Percentiles rank a stretch among this genome's conserved stretches.
Evolutionary conservation across 192 early-diverging fungal genomes (phyloP).

Genomic region (Neocallimastix lanati): DNA sequence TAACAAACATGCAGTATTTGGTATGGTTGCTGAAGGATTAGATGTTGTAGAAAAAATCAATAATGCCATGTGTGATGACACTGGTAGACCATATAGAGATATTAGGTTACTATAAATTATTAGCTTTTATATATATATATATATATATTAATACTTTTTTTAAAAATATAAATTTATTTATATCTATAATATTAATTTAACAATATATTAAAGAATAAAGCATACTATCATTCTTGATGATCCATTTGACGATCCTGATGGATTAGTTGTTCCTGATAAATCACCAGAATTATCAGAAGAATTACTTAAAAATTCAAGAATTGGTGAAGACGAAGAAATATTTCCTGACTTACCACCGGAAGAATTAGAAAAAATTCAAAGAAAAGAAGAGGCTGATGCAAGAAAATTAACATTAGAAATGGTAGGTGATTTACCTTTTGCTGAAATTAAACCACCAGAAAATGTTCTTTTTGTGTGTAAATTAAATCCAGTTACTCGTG

Average conservation of each 20-base stretch:
- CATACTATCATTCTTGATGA: slow-evolving; percentile 87
- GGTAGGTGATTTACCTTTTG: slow-evolving; percentile 91
- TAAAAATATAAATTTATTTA: too few species aligned
- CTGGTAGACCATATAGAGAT: slow-evolving; percentile 60
- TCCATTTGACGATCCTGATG: slow-evolving; percentile 69
- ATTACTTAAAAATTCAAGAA: slow-evolving; percentile 47
- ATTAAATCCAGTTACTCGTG: slow-evolving; percentile 70
- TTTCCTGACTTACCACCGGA: slow-evolving; percentile 17
- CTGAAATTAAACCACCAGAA: slow-evolving; percentile 91
- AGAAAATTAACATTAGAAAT: slow-evolving; percentile 90
- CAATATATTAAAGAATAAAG: slow-evolving; percentile 53
- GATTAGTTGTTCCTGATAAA: slow-evolving; percentile 34
- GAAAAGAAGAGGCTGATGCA: slow-evolving; percentile 60
- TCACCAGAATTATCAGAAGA: slow-evolving; percentile 63
- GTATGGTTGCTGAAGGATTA: slow-evolving; percentile 71
- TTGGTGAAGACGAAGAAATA: slow-evolving; percentile 63
- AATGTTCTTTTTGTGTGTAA: slow-evolving; percentile 93
- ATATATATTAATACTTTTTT: too few species aligned
- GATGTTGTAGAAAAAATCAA: slow-evolving; percentile 72
- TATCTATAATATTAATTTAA: too few species aligned
- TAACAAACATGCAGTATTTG: slow-evolving; percentile 70
- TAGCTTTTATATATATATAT: too few species aligned
- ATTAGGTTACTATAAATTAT: slow-evolving; percentile 27
- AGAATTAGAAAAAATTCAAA: slow-evolving; percentile 38
- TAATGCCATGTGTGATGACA: slow-evolving; percentile 41